Evolutionary conservation across 306 rosid genomes (phyloP), one percentile per base, ranked within the genome.

Genomic region (Vigna radiata): DNA sequence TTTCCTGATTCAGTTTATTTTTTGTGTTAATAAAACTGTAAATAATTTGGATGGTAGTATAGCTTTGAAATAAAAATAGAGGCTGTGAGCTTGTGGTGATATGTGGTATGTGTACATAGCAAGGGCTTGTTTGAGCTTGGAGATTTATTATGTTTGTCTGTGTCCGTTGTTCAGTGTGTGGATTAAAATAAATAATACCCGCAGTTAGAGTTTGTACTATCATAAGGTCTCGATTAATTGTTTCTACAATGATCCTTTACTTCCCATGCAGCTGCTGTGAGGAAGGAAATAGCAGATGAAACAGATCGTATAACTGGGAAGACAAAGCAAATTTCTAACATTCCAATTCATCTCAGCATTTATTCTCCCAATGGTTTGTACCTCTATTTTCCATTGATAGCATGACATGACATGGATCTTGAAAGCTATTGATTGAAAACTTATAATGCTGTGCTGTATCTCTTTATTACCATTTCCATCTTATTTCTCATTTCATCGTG

Each of bases 261-360:
- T 67, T 75, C 67, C 49, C 65, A 18, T 82, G 81, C 90, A 95
- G 99, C 94, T 86, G 68, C 97, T 49, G 99, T 95, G 65, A 89
- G 98, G 46, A 92, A 88, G 89, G 99, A 95, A 86, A 95, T 95
- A 63, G 70, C 86, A n/a, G 98, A 95, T 72, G 99, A 95, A 86
- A 95, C 99, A 41, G 99, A 95, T 84, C 97, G 99, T 53, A 89
- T 95, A 66, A 95, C 97, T 72, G 99, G 99, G 85, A 88, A 86
- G 91, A 13, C 94, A 70, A 95, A 95, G 78, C 96, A 89, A 67
- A 95, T 95, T 76, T 95, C 99, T 16, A 91, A 95, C 46, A 17
- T 89, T 82, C 99, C 99, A 65, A 95, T 95, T 86, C 99, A 95
- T 3, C 94, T 95, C 81, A 95, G 99, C 91, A 95, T 95, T 77